A percentile compares a stretch with the other conserved stretches of the same genome.
Conservation (phyloP, 2,329 filamentous ascomycete genomes). For the Emmonsia crescens region DNA sequence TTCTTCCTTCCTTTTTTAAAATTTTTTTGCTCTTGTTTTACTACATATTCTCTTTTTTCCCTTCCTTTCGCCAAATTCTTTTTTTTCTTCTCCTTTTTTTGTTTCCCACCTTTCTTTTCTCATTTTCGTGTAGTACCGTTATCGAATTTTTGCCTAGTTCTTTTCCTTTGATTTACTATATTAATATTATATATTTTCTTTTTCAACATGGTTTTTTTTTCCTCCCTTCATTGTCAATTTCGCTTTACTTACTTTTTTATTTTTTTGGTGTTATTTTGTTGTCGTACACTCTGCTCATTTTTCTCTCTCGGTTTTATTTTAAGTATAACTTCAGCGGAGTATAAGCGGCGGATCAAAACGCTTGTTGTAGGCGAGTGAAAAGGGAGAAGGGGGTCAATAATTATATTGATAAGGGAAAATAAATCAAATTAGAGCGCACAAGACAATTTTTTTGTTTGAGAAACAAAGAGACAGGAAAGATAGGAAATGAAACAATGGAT, state of each 20-base stretch:
- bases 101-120: background rate
- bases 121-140: background rate
- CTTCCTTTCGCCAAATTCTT: background rate
- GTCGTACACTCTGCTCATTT: background rate
- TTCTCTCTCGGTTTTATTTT: background rate
- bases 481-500: too few species aligned
- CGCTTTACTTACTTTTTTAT: background rate
- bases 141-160: background rate
- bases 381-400: too few species aligned
- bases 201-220: background rate
- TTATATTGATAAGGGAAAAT: too few species aligned
- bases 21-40: background rate
- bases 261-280: background rate
- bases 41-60: background rate
- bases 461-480: too few species aligned
- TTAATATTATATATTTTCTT: slow-evolving; percentile 1
- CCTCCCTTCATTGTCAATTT: background rate
- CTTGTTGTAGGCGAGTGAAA: background rate
- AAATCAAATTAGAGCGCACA: too few species aligned
- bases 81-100: background rate
- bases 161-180: background rate
- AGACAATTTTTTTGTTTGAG: too few species aligned
- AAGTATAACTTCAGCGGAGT: background rate
- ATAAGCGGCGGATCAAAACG: background rate
- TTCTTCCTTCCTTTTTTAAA: background rate